Conservation (phyloP, 73 alveolate species). For the Paramecium primaurelia region DNA sequence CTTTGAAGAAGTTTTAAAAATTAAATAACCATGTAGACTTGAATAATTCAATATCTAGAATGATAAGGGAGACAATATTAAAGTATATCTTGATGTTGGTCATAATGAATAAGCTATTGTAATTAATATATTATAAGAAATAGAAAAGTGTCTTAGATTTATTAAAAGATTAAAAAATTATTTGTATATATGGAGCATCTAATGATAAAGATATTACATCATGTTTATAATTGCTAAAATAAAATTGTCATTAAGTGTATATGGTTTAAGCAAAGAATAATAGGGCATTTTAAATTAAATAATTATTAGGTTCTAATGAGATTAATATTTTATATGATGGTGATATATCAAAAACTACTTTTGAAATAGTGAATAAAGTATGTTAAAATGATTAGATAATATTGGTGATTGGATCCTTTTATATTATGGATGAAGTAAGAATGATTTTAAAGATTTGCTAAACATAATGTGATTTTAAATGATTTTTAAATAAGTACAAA, state of each 20-base stretch:
- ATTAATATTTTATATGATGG: constrained; percentile 52
- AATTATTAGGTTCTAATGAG: constrained; percentile 54
- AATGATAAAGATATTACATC: constrained; percentile 59
- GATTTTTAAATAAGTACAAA: not conserved
- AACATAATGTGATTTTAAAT: not conserved
- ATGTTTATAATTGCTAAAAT: not conserved
- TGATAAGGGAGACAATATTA: not conserved
- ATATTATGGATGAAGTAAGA: constrained; percentile 67
- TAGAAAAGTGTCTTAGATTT: constrained; percentile 62
- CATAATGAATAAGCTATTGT: constrained; percentile 69
- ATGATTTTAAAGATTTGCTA: not conserved
- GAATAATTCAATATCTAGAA: not conserved
- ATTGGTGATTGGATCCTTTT: constrained; percentile 68
- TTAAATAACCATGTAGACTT: constrained; percentile 12
- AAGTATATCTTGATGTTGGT: constrained; percentile 62
- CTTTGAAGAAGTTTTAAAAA: not conserved
- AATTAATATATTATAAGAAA: not conserved
- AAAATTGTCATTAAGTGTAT: not conserved
- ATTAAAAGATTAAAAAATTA: not conserved
- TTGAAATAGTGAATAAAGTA: constrained; percentile 20
- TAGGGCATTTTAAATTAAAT: not conserved
- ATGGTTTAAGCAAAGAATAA: constrained; percentile 52
- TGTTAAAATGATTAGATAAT: not conserved
- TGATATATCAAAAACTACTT: constrained; percentile 37
- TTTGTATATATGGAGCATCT: constrained; percentile 73